These are phyloP conservation scores for Cenchrus americanus DNA, from an alignment of 176 grass and related monocot species.

Conservation along the genomic window DNA sequence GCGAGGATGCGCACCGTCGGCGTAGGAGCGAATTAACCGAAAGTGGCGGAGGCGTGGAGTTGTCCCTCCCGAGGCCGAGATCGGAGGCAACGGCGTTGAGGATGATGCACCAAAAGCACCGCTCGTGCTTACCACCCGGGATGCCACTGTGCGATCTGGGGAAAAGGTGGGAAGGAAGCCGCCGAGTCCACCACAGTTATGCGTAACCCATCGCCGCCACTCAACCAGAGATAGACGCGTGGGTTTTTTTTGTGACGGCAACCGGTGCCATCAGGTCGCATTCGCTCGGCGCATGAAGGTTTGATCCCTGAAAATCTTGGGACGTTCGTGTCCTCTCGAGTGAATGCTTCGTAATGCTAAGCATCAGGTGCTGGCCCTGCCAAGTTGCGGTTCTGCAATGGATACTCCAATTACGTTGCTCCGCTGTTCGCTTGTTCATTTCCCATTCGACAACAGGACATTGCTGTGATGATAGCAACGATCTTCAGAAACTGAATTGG, in stretches of 20 bases:
- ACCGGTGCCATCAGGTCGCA: background rate
- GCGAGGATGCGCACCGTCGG: background rate
- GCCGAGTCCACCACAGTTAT: background rate
- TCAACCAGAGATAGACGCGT: background rate
- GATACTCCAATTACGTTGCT: background rate
- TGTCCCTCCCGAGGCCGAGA: background rate
- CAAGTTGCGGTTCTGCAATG: background rate
- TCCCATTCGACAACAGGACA: background rate
- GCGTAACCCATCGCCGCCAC: background rate
- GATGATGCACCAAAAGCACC: slow-evolving; percentile 18
- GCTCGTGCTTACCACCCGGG: background rate
- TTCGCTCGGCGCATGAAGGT: background rate
- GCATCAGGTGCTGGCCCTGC: background rate
- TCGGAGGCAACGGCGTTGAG: slow-evolving; percentile 1
- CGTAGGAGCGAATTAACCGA: slow-evolving; percentile 35
- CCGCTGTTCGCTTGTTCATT: background rate
- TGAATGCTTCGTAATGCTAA: slow-evolving; percentile 12
- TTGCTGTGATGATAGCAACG: background rate
- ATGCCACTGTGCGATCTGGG: background rate
- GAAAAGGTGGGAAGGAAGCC: background rate
- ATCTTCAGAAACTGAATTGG: background rate
- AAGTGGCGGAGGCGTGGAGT: slow-evolving; percentile 41
- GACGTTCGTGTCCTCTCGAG: slow-evolving; percentile 23
- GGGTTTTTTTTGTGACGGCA: background rate
- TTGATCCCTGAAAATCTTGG: background rate